Base-by-base conservation (phyloP, 176 grass and related monocot genomes). In the Zoysia pacifica region DNA sequence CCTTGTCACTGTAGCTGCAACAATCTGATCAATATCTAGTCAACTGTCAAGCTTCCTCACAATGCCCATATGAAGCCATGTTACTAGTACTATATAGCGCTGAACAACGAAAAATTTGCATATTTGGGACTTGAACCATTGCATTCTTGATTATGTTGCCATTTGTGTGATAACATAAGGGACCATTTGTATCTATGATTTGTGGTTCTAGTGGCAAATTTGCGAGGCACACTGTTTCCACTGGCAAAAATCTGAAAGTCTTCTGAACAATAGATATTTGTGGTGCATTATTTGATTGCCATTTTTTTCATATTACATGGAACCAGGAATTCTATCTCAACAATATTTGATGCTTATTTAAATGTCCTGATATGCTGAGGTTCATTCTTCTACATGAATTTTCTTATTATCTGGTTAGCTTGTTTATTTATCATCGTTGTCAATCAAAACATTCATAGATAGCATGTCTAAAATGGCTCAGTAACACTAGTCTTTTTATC, bases 351-450 rank as follows among this genome's bases (percentile, higher is more conserved):
- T 35, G 19, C 9, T 35, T 7, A 38, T 28, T 67, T 36, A 66
- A 54, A 59, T 47, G 4, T 16, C 11, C 7, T 59, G 18, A 6
- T 59, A 28, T 50, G 28, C 59, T 67, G n/a, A 9, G 3, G 49
- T 45, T 47, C 58, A 66, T 65, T 69, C 12, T 19, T 49, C 36
- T 9, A 41, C 2, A 59, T 72, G 66, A 50, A n/a, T 39, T 80
- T 45, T 49, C 38, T 13, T 61, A 50, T 61, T 55, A 48, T 70
- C 72, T 11, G 39, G 69, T 47, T 76, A 74, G 8, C n/a, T 67
- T 74, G 28, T 78, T 70, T 40, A 56, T 71, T 58, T 5, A 72
- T 49, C 65, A 45, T 87, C 41, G 37, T 6, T 62, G 40, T 52
- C 18, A 58, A 87, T 49, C 14, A 43, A 70, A 55, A 46, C 11